These are phyloP conservation scores for Spergularia azorica DNA, from an alignment of 179 eudicot species.

Conservation along the genomic window DNA sequence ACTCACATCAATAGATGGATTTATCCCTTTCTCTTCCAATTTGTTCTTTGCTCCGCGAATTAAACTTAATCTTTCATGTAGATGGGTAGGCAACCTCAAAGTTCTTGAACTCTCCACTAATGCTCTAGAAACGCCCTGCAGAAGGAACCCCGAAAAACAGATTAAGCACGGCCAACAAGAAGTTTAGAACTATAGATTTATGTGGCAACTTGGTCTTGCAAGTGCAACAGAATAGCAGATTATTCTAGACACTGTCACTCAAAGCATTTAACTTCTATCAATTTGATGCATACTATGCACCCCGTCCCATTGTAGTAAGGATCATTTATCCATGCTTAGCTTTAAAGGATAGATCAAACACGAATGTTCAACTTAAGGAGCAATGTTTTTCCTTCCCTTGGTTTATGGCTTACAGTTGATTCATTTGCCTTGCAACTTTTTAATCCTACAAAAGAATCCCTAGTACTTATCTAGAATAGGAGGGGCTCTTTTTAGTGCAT, in stretches of 20 bases:
- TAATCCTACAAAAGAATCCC: no score
- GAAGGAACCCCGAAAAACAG: conserved; percentile 9
- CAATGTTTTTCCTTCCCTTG: no score
- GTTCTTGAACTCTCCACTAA: conserved; percentile 79
- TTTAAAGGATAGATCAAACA: not conserved
- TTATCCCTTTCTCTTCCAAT: conserved; percentile 74
- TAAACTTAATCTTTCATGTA: conserved; percentile 78
- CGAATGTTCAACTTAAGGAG: not conserved
- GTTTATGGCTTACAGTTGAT: no score
- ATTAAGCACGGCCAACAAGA: conserved; percentile 1
- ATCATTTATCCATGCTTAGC: not conserved
- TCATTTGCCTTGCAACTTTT: no score
- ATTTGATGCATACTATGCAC: not conserved
- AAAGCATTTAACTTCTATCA: not conserved
- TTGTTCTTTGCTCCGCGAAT: conserved; percentile 74
- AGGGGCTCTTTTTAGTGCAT: no score
- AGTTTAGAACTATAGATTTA: not conserved
- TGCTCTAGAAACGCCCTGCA: conserved; percentile 92
- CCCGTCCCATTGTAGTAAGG: not conserved
- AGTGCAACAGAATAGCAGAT: not conserved
- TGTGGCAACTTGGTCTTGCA: not conserved
- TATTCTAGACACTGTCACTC: not conserved
- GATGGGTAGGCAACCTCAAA: conserved; percentile 73
- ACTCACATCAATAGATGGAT: conserved; percentile 83
- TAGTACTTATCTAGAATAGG: no score